Evolutionary conservation across 257 asterid species (phyloP).

Genomic region (Asclepias syriaca): DNA sequence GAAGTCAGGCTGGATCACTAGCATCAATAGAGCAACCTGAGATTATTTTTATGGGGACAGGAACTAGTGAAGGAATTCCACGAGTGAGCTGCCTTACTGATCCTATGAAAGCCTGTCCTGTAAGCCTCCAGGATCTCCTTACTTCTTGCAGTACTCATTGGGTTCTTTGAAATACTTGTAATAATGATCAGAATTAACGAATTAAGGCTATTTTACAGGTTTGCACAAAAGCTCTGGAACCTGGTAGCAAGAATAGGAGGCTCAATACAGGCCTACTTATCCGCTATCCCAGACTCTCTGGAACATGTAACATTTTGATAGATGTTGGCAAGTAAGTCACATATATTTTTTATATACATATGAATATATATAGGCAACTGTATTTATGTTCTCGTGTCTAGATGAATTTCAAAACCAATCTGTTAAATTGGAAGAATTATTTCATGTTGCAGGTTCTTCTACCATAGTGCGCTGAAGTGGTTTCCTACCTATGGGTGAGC

Average conservation of each 20-base stretch:
- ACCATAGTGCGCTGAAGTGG: constrained; percentile 97
- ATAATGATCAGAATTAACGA: not conserved
- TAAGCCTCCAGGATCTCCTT: constrained; percentile 27
- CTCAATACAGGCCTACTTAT: constrained; percentile 91
- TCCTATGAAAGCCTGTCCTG: constrained; percentile 63
- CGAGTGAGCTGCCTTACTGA: constrained; percentile 98
- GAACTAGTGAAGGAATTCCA: constrained; percentile 98
- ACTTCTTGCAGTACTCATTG: constrained; percentile 3
- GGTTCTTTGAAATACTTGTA: not conserved
- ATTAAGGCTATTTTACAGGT: constrained; percentile 41
- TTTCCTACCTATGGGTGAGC: constrained; percentile 91
- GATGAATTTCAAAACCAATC: constrained; percentile 1
- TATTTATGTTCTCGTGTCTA: not conserved
- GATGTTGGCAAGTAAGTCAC: constrained; percentile 95
- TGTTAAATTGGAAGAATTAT: constrained; percentile 23
- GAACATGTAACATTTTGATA: constrained; percentile 67
- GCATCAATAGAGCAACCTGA: constrained; percentile 50
- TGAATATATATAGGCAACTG: not conserved
- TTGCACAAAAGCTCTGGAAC: constrained; percentile 75
- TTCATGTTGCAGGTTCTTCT: constrained; percentile 77
- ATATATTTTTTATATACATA: not conserved
- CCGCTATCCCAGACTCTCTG: constrained; percentile 54
- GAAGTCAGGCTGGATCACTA: constrained; percentile 27
- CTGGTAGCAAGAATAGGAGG: constrained; percentile 75
- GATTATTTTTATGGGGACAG: constrained; percentile 79